phyloP scores from a whole-genome alignment of 208 protist genomes.

The Wallacemonas rigidus region DNA sequence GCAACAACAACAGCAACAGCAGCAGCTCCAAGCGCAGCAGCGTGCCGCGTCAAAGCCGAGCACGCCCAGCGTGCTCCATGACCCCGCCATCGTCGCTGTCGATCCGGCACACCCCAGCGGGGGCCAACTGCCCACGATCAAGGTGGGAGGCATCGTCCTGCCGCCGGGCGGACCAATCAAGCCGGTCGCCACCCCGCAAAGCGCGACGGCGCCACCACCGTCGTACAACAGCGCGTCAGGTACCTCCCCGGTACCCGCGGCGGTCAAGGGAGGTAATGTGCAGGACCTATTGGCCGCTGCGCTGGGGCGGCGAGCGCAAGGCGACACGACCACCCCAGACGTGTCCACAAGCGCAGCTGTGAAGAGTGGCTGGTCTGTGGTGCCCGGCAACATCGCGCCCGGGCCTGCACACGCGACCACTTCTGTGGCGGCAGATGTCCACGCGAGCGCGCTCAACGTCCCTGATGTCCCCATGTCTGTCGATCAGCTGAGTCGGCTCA shows the following conservation, averaged over 20 bases:
- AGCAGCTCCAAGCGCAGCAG: conserved; percentile 17
- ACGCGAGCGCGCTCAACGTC: no score
- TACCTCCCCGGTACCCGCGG: neutral
- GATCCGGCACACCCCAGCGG: neutral
- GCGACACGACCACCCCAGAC: neutral
- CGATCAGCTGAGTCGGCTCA: neutral
- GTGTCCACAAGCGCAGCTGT: neutral
- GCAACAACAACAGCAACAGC: conserved; percentile 26
- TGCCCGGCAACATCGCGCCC: neutral
- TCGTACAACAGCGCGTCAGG: neutral
- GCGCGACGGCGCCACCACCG: conserved; percentile 2
- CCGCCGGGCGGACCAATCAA: neutral
- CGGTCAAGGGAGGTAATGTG: neutral
- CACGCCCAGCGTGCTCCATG: neutral
- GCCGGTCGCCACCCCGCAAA: conserved; percentile 4
- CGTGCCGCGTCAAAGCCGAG: neutral
- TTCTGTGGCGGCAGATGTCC: no score
- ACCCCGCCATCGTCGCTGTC: neutral
- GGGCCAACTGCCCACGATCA: conserved; percentile 8
- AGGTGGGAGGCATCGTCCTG: conserved; percentile 7
- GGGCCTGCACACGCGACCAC: no score
- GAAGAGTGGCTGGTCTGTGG: neutral
- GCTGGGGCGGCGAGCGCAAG: neutral
- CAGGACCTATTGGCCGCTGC: conserved; percentile 12
- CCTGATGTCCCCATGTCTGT: no score